A percentile compares a stretch with the other conserved stretches of the same genome.
Evolutionary conservation across 495 filamentous ascomycete species (phyloP).

Genomic region (Lepidopterella palustris): DNA sequence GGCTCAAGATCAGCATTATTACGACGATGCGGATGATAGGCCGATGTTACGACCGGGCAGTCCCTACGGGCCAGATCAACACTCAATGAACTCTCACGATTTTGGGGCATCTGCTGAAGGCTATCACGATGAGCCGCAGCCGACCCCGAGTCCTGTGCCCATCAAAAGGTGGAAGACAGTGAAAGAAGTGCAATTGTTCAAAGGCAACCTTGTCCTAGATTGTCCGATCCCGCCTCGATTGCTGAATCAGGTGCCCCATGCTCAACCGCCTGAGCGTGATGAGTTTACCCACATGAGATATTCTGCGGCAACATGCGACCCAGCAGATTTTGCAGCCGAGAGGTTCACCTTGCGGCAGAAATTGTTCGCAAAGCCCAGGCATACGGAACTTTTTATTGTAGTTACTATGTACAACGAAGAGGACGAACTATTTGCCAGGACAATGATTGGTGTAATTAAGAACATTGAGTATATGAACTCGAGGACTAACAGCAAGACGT

Average conservation of each 20-base stretch:
- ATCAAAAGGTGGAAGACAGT: slow-evolving; percentile 96
- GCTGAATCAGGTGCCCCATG: slow-evolving; percentile 77
- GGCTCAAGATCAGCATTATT: slow-evolving; percentile 43
- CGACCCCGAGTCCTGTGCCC: slow-evolving; percentile 51
- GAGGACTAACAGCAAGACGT: slow-evolving; percentile 84
- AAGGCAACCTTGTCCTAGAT: slow-evolving; percentile 94
- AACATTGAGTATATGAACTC: slow-evolving; percentile 98
- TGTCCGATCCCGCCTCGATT: slow-evolving; percentile 91
- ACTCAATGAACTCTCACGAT: slow-evolving; percentile 37
- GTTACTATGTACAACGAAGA: slow-evolving; percentile 99
- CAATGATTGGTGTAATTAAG: slow-evolving; percentile 96
- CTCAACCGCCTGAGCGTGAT: slow-evolving; percentile 71
- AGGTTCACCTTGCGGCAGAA: slow-evolving; percentile 91
- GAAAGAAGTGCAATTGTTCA: slow-evolving; percentile 93
- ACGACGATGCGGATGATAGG: slow-evolving; percentile 51
- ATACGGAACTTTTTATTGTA: slow-evolving; percentile 96
- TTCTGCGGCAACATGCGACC: slow-evolving; percentile 93
- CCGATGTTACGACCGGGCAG: slow-evolving; percentile 56
- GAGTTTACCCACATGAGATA: slow-evolving; percentile 99
- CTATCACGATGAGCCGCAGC: slow-evolving; percentile 33
- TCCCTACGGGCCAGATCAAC: slow-evolving; percentile 53
- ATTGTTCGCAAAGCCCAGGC: slow-evolving; percentile 85
- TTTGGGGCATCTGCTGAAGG: slow-evolving; percentile 38
- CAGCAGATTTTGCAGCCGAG: slow-evolving; percentile 74
- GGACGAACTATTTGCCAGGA: slow-evolving; percentile 91